Base-by-base conservation (phyloP, 305 asterid genomes). In the Solanum hybrid region DNA sequence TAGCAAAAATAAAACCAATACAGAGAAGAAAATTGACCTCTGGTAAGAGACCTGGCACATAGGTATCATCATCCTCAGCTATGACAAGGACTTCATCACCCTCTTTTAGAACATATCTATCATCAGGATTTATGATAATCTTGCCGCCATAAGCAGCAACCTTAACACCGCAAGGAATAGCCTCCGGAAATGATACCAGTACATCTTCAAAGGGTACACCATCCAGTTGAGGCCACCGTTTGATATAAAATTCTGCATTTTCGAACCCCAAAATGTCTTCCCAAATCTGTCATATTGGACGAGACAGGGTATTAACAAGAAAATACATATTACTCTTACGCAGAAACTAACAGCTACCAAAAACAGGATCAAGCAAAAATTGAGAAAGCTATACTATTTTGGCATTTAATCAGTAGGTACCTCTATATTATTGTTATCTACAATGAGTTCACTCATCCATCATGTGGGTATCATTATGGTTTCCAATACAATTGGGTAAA, bases 1-100 rank as follows among this genome's bases (percentile, higher is more conserved):
- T 42, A 42, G 73, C 34, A 82, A 82, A 82, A 82, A 14, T 28
- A 64, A 64, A 64, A 61, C 71, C 71, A 61, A 7, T 79, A 40
- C 37, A 91, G 81, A 89, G 93, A 64, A 81, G 92, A 90, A 90
- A 84, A 73, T 89, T 86, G 90, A 97, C 99, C 99, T 96, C 93
- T n/a, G 98, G 96, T 88, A 96, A 87, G 92, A 99, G 94, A 89
- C 95, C 95, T 37, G 99, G 99, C 88, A 97, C 94, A 92, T 97
- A 97, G 61, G 99, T 97, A 94, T 97, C 99, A 92, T 97, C 99
- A 91, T 97, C 99, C 94, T 97, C 99, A 46, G 99, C 99, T 92
- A 97, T 96, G 91, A 97, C 99, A 91, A 97, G 98, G 91, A 97
- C 92, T 92, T 96, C 99, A 90, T 97, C 99, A 90, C 98, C 99